phyloP scores from a whole-genome alignment of 1,284 basidiomycete species.

The Pyrrhoderma lamaoense region DNA sequence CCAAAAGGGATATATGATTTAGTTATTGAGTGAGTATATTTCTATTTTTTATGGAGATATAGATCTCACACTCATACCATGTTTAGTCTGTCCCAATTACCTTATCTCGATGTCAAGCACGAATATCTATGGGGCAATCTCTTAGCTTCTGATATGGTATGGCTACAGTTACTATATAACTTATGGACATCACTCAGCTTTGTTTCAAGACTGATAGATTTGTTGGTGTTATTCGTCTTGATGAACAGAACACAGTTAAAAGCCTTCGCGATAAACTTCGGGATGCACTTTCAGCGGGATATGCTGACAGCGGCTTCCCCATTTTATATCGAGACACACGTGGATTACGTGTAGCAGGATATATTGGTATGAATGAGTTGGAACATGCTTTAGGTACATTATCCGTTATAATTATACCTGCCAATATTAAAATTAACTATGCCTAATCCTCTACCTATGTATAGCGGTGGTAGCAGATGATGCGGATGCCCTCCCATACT shows the following conservation, averaged over 20 bases:
- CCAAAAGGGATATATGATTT: slow-evolving; percentile 95
- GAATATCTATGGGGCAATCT: slow-evolving; percentile 81
- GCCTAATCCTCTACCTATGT: too few species aligned
- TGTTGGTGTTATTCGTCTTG: slow-evolving; percentile 60
- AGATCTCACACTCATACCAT: not conserved
- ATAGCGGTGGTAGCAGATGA: slow-evolving; percentile 72
- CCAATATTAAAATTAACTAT: slow-evolving; percentile 13
- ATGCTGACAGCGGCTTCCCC: slow-evolving; percentile 86
- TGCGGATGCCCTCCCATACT: slow-evolving; percentile 57
- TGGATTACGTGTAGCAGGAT: slow-evolving; percentile 74
- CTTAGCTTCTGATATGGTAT: slow-evolving; percentile 69
- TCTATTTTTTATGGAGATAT: not conserved
- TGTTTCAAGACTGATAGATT: slow-evolving; percentile 50
- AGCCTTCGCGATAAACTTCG: slow-evolving; percentile 63
- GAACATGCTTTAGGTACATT: slow-evolving; percentile 85
- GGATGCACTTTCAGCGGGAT: slow-evolving; percentile 47
- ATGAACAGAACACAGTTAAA: slow-evolving; percentile 64
- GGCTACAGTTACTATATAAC: slow-evolving; percentile 22
- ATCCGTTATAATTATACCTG: not conserved
- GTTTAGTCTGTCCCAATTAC: slow-evolving; percentile 62
- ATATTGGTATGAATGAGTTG: slow-evolving; percentile 87
- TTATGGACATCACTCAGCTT: slow-evolving; percentile 4
- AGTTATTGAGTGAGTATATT: slow-evolving; percentile 69
- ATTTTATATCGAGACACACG: slow-evolving; percentile 53
- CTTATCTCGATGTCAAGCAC: slow-evolving; percentile 86